Percentiles rank a stretch among this genome's conserved stretches.
Evolutionary conservation across 2,329 filamentous ascomycete genomes (phyloP).

Genomic region (Pochonia chlamydosporia): DNA sequence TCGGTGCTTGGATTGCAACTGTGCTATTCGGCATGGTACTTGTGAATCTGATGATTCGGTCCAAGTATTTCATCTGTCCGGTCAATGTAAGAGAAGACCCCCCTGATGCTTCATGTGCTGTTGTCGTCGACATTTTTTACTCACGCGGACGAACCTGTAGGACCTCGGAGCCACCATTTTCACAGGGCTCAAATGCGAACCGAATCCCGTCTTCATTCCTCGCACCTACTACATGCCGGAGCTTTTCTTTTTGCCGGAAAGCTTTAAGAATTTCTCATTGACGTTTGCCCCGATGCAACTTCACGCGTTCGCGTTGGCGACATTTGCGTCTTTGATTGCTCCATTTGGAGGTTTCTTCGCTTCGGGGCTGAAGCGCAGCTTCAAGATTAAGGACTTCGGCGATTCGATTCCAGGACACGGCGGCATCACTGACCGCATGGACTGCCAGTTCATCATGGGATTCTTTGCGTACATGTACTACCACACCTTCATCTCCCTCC

Average conservation of each 20-base stretch:
- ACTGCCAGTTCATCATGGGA: constrained; percentile 99
- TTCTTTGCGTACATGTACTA: constrained; percentile 99
- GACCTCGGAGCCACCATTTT: constrained; percentile 91
- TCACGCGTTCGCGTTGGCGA: constrained; percentile 83
- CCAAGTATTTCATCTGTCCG: constrained; percentile 97
- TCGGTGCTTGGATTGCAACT: constrained; percentile 95
- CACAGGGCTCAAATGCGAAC: constrained; percentile 81
- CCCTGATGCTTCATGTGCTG: too few species aligned
- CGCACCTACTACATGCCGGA: constrained; percentile 68
- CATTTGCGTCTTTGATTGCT: constrained; percentile 92
- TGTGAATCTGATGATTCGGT: constrained; percentile 79
- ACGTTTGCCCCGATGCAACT: constrained; percentile 85
- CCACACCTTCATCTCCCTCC: constrained; percentile 88
- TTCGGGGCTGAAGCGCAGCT: constrained; percentile 93
- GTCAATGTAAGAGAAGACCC: constrained; percentile 59
- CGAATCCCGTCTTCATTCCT: constrained; percentile 86
- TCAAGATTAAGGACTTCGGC: constrained; percentile 99
- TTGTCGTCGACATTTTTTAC: too few species aligned
- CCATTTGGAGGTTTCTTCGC: constrained; percentile 98
- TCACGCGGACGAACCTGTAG: constrained; percentile 18
- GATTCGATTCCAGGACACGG: constrained; percentile 97
- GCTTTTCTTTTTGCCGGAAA: constrained; percentile 63
- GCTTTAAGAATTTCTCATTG: constrained; percentile 54
- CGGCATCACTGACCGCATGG: constrained; percentile 98
- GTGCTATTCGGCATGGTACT: constrained; percentile 77